Evolutionary conservation across 345 rosid species (phyloP).

Genomic region (Brassica nigra): DNA sequence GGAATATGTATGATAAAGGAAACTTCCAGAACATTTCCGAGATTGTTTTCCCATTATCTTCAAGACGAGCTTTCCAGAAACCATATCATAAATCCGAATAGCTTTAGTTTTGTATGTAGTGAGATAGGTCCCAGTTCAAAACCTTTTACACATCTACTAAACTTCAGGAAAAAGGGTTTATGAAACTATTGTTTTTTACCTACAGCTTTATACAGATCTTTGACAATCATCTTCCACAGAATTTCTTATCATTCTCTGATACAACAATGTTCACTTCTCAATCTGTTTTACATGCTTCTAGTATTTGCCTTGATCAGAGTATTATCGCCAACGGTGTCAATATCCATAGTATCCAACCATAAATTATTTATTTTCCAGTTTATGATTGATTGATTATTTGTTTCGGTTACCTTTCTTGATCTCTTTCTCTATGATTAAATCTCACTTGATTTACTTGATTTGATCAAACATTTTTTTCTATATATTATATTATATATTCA

Average conservation of each 20-base stretch:
- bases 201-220: constrained; percentile 44
- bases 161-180: background rate
- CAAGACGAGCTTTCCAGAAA: constrained; percentile 50
- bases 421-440: background rate
- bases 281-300: background rate
- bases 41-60: constrained; percentile 60
- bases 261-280: constrained; percentile 35
- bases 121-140: background rate
- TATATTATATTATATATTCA: background rate
- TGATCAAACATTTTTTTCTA: background rate
- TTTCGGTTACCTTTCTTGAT: background rate
- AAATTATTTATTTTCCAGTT: background rate
- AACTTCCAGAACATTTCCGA: constrained; percentile 51
- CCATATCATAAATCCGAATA: constrained; percentile 46
- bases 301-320: constrained; percentile 45
- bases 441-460: background rate
- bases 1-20: constrained; percentile 65
- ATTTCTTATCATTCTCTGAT: constrained; percentile 47
- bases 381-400: background rate
- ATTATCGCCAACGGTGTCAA: constrained; percentile 56
- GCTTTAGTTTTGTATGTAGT: background rate
- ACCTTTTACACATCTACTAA: background rate
- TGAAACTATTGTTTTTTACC: constrained; percentile 45
- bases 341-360: background rate
- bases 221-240: constrained; percentile 49